phyloP scores from a whole-genome alignment of 2,329 filamentous ascomycete genomes.

The Sporothrix humicola region DNA sequence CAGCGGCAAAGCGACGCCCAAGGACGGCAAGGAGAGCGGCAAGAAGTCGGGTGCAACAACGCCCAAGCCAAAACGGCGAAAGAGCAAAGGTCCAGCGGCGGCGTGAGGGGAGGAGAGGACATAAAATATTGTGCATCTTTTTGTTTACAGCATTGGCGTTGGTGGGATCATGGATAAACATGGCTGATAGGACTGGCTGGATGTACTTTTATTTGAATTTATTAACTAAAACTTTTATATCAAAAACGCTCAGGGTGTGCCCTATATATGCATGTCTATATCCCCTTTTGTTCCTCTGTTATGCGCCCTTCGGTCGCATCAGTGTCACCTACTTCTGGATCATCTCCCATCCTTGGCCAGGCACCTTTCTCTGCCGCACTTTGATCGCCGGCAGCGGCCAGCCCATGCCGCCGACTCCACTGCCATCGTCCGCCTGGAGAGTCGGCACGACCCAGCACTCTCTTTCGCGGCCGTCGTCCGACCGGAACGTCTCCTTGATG shows the following conservation, averaged over 20 bases:
- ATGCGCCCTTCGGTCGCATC: background rate
- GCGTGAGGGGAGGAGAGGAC: background rate
- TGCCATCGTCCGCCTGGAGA: conserved; percentile 68
- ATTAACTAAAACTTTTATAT: background rate
- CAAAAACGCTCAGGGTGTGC: background rate
- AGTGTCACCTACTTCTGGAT: conserved; percentile 44
- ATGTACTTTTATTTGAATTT: background rate
- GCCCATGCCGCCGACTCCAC: conserved; percentile 65
- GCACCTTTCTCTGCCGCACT: conserved; percentile 77
- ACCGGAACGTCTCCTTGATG: conserved; percentile 74
- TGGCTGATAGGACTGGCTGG: background rate
- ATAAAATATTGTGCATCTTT: background rate
- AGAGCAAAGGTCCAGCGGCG: conserved; percentile 49
- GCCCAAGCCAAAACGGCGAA: conserved; percentile 54
- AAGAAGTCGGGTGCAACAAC: conserved; percentile 48
- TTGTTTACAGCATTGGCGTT: conserved; percentile 22
- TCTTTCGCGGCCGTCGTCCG: conserved; percentile 53
- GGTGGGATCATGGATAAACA: background rate
- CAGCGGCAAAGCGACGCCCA: conserved; percentile 47
- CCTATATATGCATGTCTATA: conserved; percentile 8
- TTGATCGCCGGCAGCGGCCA: conserved; percentile 89
- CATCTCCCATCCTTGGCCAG: conserved; percentile 76
- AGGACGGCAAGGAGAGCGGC: conserved; percentile 52
- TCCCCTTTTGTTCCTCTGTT: background rate
- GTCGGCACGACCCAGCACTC: conserved; percentile 86